Evolutionary conservation across 441 rosid genomes (phyloP), one percentile per base, ranked within the genome.

Genomic region (Gossypium gossypioides): DNA sequence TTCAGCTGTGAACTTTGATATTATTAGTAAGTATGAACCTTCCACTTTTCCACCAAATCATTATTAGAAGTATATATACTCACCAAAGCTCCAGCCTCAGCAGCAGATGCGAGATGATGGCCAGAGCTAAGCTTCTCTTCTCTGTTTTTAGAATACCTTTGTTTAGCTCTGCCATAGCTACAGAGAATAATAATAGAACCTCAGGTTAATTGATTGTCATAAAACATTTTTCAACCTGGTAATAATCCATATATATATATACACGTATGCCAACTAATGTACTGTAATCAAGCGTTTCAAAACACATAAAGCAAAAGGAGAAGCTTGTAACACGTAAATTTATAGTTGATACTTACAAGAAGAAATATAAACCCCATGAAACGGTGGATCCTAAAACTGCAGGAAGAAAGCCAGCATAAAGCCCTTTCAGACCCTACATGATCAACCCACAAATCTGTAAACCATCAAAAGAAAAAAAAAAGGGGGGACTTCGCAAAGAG

Each of bases 61-160:
- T 40, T 46, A 65, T 44, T 46, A 54, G 72, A 79, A 65, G 57
- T 58, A 71, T 24, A 76, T 55, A 68, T 57, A 79, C 91, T 82
- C 46, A 94, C 99, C 91, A 94, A 81, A 80, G 84, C 92, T 74
- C 99, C 97, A 46, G 99, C 97, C 86, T 94, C 97, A 66, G 99
- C 97, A 74, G 99, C 96, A 75, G 96, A 89, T 76, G 88, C 91
- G 72, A 94, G 92, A 84, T 92, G 97, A 76, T 88, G 89, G 74
- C 83, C 79, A 59, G 96, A 84, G 60, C 86, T 85, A 72, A 92
- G 81, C 76, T 80, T 84, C 69, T 78, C 87, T 50, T 88, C 91
- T 77, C 85, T 80, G 75, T 75, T 81, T 79, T 65, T 80, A 58
- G 89, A 85, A 72, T 94, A 90, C 82, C 97, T 88, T 73, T 88